Base-by-base conservation (phyloP, 2,329 filamentous ascomycete species). In the Ophiostoma quercus region DNA sequence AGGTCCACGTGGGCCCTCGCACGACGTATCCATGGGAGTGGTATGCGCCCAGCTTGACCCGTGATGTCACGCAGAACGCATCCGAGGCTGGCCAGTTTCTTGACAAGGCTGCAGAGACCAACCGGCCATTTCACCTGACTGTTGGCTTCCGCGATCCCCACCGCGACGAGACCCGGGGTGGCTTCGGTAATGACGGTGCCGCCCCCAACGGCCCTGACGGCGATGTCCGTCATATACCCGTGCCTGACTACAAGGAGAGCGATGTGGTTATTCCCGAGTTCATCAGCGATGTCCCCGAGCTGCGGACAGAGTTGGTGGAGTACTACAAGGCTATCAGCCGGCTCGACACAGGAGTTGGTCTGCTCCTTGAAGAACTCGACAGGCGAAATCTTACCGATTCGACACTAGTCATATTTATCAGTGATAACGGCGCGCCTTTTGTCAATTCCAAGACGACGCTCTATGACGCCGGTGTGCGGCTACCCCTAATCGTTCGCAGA, bases 341-440 rank as follows among this genome's bases (percentile, higher is more conserved):
- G 9, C 51, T 57, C 3, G 22, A 57, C 16, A 8, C 51, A 3
- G 51, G 51, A 25, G 22, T 57, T 3, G 51, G 51, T n/a, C n/a
- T 57, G n/a, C 22, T 57, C n/a, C 51, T 57, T 25, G 22, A 57
- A 3, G 51, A 57, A 9, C 51, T 57, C 3, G 51, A 25, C n/a
- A 25, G 29, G 22, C n/a, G 22, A 8, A 5, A 25, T 8, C 51
- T 57, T 5, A 9, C n/a, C 3, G 51, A 57, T 8, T 71, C 76
- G 41, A 84, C 82, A 0, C 71, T 84, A 14, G 79, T 84, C 2
- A 72, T 84, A 3, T 83, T 84, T 69, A 72, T 81, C 3, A 83
- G 80, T 71, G 82, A 84, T 69, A 57, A 57, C 22, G 51, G 51
- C 22, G 51, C 51, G 0, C 82, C 82, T 0, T 84, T 84, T 71